Evolutionary conservation across 2,329 filamentous ascomycete species (phyloP).

Genomic region (Diaporthe citri): DNA sequence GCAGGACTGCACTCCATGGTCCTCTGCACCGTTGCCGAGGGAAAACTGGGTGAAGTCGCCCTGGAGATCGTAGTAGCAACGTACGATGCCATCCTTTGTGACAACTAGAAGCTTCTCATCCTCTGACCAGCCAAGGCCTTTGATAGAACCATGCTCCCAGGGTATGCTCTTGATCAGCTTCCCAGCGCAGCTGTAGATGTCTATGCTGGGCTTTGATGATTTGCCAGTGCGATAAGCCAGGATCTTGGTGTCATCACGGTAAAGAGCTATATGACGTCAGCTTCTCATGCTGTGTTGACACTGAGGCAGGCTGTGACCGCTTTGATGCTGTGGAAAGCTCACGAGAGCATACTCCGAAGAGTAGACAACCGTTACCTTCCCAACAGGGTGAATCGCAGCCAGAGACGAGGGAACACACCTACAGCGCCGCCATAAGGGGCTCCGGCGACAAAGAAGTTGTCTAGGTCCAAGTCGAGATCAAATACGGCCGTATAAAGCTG

Average conservation of each 20-base stretch:
- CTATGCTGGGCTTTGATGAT: conserved; percentile 84
- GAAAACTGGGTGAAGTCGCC: conserved; percentile 96
- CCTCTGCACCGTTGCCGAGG: conserved; percentile 88
- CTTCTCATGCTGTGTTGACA: background rate
- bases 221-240: conserved; percentile 81
- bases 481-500: conserved; percentile 95
- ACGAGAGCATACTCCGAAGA: background rate
- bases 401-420: conserved; percentile 69
- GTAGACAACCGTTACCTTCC: background rate
- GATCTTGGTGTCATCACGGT: conserved; percentile 89
- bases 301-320: background rate
- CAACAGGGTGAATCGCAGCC: background rate
- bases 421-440: conserved; percentile 94
- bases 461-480: conserved; percentile 91
- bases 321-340: background rate
- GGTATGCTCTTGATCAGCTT: conserved; percentile 87
- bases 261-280: conserved; percentile 73
- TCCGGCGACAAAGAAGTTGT: conserved; percentile 92
- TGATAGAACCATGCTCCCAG: conserved; percentile 92
- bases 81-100: conserved; percentile 88
- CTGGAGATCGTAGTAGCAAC: conserved; percentile 92
- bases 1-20: conserved; percentile 88
- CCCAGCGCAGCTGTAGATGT: conserved; percentile 93
- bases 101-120: conserved; percentile 93
- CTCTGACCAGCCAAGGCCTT: conserved; percentile 94